These are phyloP conservation scores for Epichloe bromicola DNA, from an alignment of 2,329 filamentous ascomycete species.

Conservation along the genomic window DNA sequence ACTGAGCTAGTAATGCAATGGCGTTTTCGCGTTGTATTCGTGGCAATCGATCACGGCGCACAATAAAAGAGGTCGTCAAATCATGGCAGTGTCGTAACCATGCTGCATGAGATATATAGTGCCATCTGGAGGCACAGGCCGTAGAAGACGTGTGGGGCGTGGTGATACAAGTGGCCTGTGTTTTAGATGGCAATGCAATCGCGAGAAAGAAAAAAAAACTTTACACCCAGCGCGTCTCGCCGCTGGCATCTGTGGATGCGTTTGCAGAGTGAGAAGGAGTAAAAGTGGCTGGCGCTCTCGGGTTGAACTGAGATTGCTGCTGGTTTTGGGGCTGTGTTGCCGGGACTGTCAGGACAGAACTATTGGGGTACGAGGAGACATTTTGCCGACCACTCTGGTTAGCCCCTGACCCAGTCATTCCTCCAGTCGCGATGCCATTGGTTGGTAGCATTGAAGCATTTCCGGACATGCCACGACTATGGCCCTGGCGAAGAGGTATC, in stretches of 20 bases:
- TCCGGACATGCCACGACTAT: constrained; percentile 30
- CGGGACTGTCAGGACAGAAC: constrained; percentile 19
- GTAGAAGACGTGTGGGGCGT: constrained; percentile 8
- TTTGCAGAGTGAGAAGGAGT: constrained; percentile 13
- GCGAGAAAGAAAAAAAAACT: constrained; percentile 7
- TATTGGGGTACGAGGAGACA: constrained; percentile 22
- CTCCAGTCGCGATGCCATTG: constrained; percentile 16
- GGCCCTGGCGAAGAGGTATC: constrained; percentile 33
- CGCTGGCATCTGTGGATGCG: constrained; percentile 17
- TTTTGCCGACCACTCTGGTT: constrained; percentile 18
- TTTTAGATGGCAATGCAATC: constrained; percentile 12
- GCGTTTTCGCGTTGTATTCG: constrained; percentile 8
- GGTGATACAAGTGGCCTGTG: constrained; percentile 19
- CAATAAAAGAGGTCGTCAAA: constrained; percentile 26
- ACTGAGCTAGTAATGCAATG: constrained; percentile 12
- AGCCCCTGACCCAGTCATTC: constrained; percentile 8
- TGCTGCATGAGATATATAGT: constrained; percentile 18
- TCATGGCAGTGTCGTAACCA: constrained; percentile 26
- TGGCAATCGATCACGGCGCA: constrained; percentile 21
- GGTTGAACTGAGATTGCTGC: constrained; percentile 15
- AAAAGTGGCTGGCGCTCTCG: constrained; percentile 15
- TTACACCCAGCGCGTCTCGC: constrained; percentile 27
- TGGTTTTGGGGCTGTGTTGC: constrained; percentile 14
- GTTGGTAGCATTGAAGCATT: constrained; percentile 22
- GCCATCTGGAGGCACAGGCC: constrained; percentile 12